Percentiles rank a stretch among this genome's conserved stretches.
Conservation (phyloP, 192 early-diverging fungal genomes). For the Glomus cerebriforme region DNA sequence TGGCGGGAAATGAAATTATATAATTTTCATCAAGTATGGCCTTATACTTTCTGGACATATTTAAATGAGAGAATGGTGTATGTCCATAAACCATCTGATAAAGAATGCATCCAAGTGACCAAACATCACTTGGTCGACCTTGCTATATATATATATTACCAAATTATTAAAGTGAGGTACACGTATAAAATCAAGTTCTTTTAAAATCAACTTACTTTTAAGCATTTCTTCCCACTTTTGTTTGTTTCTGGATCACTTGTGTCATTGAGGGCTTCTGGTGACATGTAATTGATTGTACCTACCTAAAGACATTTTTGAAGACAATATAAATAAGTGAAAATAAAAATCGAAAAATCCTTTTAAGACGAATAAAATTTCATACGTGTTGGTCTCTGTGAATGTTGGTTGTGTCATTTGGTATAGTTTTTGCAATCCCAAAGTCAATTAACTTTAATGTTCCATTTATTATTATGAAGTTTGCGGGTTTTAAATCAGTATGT, state of each 20-base stretch:
- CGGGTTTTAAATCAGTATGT: slow-evolving; percentile 93
- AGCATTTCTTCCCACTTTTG: slow-evolving; percentile 26
- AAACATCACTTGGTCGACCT: slow-evolving; percentile 82
- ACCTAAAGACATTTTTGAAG: slow-evolving; percentile 33
- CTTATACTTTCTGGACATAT: slow-evolving; percentile 64
- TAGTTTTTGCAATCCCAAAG: slow-evolving; percentile 96
- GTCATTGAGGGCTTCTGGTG: slow-evolving; percentile 82
- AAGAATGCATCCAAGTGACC: slow-evolving; percentile 92
- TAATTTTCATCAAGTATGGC: slow-evolving; percentile 72
- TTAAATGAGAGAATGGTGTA: slow-evolving; percentile 77
- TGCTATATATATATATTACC: slow-evolving; percentile 37
- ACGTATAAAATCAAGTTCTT: too few relatives aligned
- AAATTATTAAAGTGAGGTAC: background rate
- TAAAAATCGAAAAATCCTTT: slow-evolving; percentile 7
- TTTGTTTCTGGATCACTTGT: slow-evolving; percentile 8
- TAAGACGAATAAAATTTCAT: background rate
- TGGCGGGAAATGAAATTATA: slow-evolving; percentile 64
- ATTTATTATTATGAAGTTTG: slow-evolving; percentile 89
- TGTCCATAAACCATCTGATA: slow-evolving; percentile 89
- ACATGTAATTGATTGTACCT: slow-evolving; percentile 96
- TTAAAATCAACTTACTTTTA: slow-evolving; percentile 7
- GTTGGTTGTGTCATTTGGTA: slow-evolving; percentile 93
- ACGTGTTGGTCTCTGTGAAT: slow-evolving; percentile 83
- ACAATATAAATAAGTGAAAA: background rate
- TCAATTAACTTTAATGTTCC: slow-evolving; percentile 92